Evolutionary conservation across 2,329 filamentous ascomycete genomes (phyloP).

Genomic region (Leptographium galeiforme): DNA sequence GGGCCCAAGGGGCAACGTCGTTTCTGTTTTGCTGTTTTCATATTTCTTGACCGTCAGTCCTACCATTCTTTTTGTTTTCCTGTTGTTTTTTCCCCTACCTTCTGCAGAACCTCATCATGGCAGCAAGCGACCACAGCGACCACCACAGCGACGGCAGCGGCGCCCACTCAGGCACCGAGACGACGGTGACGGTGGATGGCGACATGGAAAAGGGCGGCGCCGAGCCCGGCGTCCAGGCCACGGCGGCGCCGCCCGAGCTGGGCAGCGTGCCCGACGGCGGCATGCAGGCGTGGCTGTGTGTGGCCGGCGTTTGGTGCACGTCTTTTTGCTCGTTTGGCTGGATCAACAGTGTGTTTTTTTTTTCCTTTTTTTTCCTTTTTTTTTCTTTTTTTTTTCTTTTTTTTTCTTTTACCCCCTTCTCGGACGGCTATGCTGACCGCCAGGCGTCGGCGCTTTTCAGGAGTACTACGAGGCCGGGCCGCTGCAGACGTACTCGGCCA

Average conservation of each 20-base stretch:
- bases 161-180: background rate
- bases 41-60: no score
- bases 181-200: no score
- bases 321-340: conserved; percentile 28
- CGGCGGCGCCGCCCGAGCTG: background rate
- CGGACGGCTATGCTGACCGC: no score
- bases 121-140: no score
- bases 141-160: no score
- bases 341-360: conserved; percentile 18
- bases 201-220: background rate
- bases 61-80: no score
- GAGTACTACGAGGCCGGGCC: conserved; percentile 40
- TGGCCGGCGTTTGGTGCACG: conserved; percentile 26
- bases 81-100: no score
- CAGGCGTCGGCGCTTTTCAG: conserved; percentile 39
- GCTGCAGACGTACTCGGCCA: conserved; percentile 33
- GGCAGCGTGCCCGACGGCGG: conserved; percentile 13
- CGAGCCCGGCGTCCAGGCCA: background rate
- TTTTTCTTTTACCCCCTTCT: background rate
- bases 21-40: no score
- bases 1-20: no score
- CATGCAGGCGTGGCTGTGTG: conserved; percentile 23
- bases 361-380: background rate
- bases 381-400: background rate
- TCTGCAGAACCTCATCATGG: no score